A percentile compares a stretch with the other conserved stretches of the same genome.
These are phyloP conservation scores for Protomyces macrosporus DNA, from an alignment of 1,139 yeast genomes.

Conservation along the genomic window DNA sequence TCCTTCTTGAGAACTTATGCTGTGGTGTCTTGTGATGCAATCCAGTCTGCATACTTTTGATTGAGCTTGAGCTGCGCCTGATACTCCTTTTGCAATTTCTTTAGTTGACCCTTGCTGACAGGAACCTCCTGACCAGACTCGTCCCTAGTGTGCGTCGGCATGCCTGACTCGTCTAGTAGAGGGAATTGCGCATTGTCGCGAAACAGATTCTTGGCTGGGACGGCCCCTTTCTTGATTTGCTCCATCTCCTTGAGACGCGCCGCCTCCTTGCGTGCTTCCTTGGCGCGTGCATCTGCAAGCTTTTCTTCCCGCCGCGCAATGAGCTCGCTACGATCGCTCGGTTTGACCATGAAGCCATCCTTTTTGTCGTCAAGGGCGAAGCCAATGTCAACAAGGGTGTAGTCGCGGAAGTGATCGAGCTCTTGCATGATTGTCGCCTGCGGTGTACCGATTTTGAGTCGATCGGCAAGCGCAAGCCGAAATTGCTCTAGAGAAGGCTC, in stretches of 20 bases:
- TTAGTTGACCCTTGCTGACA: slow-evolving; percentile 67
- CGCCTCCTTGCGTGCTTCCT: slow-evolving; percentile 41
- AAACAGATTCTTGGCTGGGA: slow-evolving; percentile 70
- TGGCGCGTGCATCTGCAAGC: slow-evolving; percentile 44
- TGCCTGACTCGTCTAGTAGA: slow-evolving; percentile 79
- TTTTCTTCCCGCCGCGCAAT: slow-evolving; percentile 53
- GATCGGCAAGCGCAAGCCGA: not conserved
- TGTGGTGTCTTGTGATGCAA: not conserved
- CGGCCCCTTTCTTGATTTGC: slow-evolving; percentile 60
- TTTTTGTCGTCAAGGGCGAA: slow-evolving; percentile 81
- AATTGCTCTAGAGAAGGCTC: slow-evolving; percentile 2
- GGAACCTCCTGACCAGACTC: slow-evolving; percentile 71
- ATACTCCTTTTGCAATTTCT: slow-evolving; percentile 71
- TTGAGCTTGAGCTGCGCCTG: slow-evolving; percentile 78
- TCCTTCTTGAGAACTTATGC: too few relatives aligned
- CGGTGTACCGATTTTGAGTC: not conserved
- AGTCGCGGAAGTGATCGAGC: slow-evolving; percentile 56
- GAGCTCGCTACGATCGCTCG: slow-evolving; percentile 69
- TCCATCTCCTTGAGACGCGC: slow-evolving; percentile 57
- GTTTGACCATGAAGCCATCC: slow-evolving; percentile 63
- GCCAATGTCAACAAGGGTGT: slow-evolving; percentile 65
- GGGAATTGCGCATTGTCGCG: slow-evolving; percentile 48
- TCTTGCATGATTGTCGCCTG: slow-evolving; percentile 49
- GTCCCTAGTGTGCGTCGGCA: slow-evolving; percentile 63
- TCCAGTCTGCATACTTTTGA: slow-evolving; percentile 49